A percentile compares a stretch with the other conserved stretches of the same genome.
phyloP scores from a whole-genome alignment of 345 rosid species.

The Bruguiera parviflora region DNA sequence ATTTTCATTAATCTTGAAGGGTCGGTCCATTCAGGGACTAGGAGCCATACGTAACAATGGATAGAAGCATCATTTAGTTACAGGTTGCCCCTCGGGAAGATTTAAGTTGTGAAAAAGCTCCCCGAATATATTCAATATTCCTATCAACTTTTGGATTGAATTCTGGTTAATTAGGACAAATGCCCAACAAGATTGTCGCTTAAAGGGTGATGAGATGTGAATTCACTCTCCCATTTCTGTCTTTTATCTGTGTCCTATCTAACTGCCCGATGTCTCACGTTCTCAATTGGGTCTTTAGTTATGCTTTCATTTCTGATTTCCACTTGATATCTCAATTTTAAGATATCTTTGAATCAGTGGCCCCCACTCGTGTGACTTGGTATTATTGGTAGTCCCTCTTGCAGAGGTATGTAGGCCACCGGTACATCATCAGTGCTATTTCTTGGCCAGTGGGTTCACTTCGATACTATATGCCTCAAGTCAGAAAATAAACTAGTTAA shows the following conservation, averaged over 20 bases:
- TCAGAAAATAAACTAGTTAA: too few species aligned
- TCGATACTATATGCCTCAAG: too few species aligned
- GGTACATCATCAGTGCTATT: too few species aligned
- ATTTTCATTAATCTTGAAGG: not conserved
- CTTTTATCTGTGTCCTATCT: constrained; percentile 6
- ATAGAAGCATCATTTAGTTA: not conserved
- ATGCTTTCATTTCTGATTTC: not conserved
- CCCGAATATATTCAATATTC: constrained; percentile 30
- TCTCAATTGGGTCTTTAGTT: not conserved
- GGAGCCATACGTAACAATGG: not conserved
- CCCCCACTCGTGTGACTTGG: too few species aligned
- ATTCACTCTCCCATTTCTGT: constrained; percentile 19
- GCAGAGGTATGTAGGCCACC: too few species aligned
- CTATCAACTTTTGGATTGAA: constrained; percentile 21
- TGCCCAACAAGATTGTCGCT: constrained; percentile 28
- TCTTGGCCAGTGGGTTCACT: too few species aligned
- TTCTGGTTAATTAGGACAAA: not conserved
- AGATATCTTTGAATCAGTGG: too few species aligned
- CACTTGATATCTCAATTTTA: not conserved
- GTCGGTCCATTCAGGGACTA: constrained; percentile 27
- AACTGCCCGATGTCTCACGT: not conserved
- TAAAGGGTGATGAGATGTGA: constrained; percentile 34
- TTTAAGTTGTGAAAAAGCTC: not conserved
- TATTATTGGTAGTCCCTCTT: too few species aligned
- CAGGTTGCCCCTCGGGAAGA: not conserved